These are phyloP conservation scores for Cryptosporidium xiaoi DNA, from an alignment of 169 alveolate genomes.

Conservation along the genomic window DNA sequence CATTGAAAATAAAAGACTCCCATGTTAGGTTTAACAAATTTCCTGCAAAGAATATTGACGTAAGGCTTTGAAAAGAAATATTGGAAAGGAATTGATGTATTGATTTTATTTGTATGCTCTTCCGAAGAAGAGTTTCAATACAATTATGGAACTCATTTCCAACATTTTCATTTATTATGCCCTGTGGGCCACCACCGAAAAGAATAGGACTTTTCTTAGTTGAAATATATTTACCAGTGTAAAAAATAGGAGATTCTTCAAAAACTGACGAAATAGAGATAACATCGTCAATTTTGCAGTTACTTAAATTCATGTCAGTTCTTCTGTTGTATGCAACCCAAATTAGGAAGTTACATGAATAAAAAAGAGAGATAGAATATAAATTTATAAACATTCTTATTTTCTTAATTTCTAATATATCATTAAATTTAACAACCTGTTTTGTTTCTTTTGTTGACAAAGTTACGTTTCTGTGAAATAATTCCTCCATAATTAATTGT, in stretches of 20 bases:
- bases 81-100: too few relatives aligned
- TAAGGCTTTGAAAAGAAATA: too few relatives aligned
- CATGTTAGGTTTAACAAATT: neutral
- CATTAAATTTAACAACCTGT: too few relatives aligned
- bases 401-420: neutral
- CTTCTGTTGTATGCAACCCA: conserved; percentile 1
- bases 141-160: too few relatives aligned
- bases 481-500: too few relatives aligned
- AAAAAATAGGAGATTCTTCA: conserved; percentile 2
- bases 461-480: too few relatives aligned
- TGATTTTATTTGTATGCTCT: too few relatives aligned
- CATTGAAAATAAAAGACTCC: conserved; percentile 17
- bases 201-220: neutral
- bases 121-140: too few relatives aligned
- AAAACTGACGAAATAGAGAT: neutral
- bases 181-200: neutral
- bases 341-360: conserved; percentile 10
- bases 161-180: neutral
- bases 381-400: neutral
- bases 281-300: neutral
- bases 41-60: neutral
- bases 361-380: neutral
- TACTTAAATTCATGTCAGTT: neutral
- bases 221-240: conserved; percentile 23
- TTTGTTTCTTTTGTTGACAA: too few relatives aligned